Percentiles rank a stretch among this genome's conserved stretches.
These are phyloP conservation scores for Chlamydomonas eustigma DNA, from an alignment of 139 green algal species.

Conservation along the genomic window DNA sequence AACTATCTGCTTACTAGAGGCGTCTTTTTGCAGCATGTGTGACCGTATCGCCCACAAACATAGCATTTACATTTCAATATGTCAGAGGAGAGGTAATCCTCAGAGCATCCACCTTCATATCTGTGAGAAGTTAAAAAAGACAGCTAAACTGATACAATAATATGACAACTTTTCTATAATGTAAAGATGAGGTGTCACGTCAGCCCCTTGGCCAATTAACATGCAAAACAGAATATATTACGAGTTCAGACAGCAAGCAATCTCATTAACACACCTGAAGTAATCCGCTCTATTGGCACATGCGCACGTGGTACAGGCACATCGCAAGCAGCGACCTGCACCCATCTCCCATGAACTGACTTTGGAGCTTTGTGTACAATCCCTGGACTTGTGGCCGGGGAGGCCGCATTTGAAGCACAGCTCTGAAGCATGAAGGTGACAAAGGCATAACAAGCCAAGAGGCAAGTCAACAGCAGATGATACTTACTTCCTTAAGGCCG, in stretches of 20 bases:
- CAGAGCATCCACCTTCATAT: constrained; percentile 57
- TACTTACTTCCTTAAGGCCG: background rate
- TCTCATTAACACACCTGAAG: constrained; percentile 58
- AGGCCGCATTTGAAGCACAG: constrained; percentile 56
- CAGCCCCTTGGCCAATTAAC: too few relatives aligned
- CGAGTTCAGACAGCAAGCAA: too few relatives aligned
- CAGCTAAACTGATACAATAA: background rate
- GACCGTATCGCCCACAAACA: constrained; percentile 56
- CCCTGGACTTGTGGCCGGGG: constrained; percentile 46
- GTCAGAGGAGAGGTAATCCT: constrained; percentile 48
- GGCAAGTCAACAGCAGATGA: background rate
- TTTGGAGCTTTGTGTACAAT: constrained; percentile 28
- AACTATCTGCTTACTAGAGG: constrained; percentile 34
- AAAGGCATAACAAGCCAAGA: background rate
- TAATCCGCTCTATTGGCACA: constrained; percentile 50
- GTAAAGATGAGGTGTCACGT: background rate
- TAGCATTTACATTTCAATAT: constrained; percentile 56
- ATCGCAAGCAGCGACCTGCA: constrained; percentile 51
- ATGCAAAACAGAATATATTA: too few relatives aligned
- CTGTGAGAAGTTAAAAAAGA: constrained; percentile 20
- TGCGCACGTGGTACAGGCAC: constrained; percentile 48
- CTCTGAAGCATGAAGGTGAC: constrained; percentile 7
- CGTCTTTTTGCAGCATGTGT: constrained; percentile 53
- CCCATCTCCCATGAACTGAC: constrained; percentile 13
- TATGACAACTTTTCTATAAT: background rate